Evolutionary conservation across 345 rosid genomes (phyloP), one percentile per base, ranked within the genome.

Genomic region (Tarenaya hassleriana): DNA sequence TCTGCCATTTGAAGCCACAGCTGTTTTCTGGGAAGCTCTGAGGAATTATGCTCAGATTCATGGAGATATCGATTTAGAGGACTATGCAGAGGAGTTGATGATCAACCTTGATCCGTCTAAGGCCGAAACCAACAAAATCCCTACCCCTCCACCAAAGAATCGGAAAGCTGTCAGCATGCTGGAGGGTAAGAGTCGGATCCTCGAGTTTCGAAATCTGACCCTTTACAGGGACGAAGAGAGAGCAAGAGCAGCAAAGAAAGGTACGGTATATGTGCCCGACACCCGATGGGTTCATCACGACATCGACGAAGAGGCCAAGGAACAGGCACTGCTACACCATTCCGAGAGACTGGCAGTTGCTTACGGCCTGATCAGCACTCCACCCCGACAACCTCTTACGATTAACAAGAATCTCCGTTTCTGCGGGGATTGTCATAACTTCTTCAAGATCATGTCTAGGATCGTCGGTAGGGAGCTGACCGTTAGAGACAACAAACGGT

Each of bases 291-390:
- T 84, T 39, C 86, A 82, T 42, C 94, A 85, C 38, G 89, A 82
- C 59, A 82, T 85, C 19, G 94, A 85, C 61, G 77, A 85, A 58
- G 89, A 85, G 69, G 94, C 94, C 0, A 85, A 85, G 66, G 86
- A 85, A 60, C 89, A 85, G 55, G 82, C 89, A 4, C 60, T 84
- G 64, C 66, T 81, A 10, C 79, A 82, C 60, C 94, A 85, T 52
- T 79, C 86, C 41, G 89, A 84, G 61, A 73, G 89, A 47, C 51
- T 85, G 75, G 86, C 94, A 17, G 82, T 85, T 70, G 94, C 94
- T 10, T 85, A 72, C 39, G 94, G 94, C 52, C 77, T 85, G 7
- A 84, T 84, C 48, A 74, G 77, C 47, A 84, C 94, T 3, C 89
- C 89, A 0, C 79, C 86, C 1, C 63, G 94, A 63, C 73, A 74